These are phyloP conservation scores for Prinsepia uniflora DNA, from an alignment of 306 rosid species.

Conservation along the genomic window DNA sequence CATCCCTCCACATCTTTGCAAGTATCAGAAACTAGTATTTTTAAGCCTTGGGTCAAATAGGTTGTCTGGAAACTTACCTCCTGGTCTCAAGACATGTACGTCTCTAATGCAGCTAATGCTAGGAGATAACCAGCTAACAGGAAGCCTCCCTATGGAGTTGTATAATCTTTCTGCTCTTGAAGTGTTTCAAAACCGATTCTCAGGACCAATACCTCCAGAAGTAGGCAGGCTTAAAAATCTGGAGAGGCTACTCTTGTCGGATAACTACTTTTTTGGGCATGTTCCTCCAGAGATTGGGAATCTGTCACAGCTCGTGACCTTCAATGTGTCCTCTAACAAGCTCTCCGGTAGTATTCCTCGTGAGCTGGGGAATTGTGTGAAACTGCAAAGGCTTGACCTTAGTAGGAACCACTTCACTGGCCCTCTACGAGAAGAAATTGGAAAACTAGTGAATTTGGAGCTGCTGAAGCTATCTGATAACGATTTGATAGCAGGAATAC, in stretches of 20 bases:
- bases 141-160: conserved; percentile 58
- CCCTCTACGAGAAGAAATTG: conserved; percentile 48
- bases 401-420: conserved; percentile 60
- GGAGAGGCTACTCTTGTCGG: conserved; percentile 64
- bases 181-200: conserved; percentile 50
- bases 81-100: conserved; percentile 57
- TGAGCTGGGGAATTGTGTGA: conserved; percentile 60
- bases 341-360: conserved; percentile 56
- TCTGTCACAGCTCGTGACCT: conserved; percentile 48
- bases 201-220: conserved; percentile 46
- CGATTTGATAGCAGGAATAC: conserved; percentile 50
- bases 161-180: conserved; percentile 68
- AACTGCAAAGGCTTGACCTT: conserved; percentile 70
- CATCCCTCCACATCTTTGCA: conserved; percentile 63
- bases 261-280: conserved; percentile 48
- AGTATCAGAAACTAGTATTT: conserved; percentile 46
- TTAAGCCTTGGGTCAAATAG: conserved; percentile 72
- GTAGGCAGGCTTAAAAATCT: conserved; percentile 46
- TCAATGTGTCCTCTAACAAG: conserved; percentile 57
- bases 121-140: conserved; percentile 56
- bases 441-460: conserved; percentile 70
- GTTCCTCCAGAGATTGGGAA: conserved; percentile 65
- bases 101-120: conserved; percentile 70
- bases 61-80: conserved; percentile 62
- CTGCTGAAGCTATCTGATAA: conserved; percentile 67